Conservation (phyloP, 805 yeast species). For the Barnettozyma populi region DNA sequence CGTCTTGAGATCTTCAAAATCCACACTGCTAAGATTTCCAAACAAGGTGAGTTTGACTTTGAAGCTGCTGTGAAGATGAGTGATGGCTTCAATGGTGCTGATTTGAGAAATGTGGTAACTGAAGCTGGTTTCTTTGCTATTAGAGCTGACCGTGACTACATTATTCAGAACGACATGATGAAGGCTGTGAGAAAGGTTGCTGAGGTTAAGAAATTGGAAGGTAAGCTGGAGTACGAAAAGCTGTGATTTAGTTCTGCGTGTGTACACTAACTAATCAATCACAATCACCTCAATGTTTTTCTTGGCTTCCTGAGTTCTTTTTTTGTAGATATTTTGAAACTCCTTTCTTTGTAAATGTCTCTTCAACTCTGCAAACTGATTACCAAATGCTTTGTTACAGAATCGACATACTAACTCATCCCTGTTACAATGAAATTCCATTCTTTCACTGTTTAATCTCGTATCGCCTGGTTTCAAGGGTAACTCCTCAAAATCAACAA, state of each 20-base stretch:
- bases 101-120: constrained; percentile 93
- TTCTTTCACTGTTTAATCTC: constrained; percentile 35
- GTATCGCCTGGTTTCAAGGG: constrained; percentile 39
- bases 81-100: constrained; percentile 99
- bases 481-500: constrained; percentile 48
- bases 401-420: constrained; percentile 36
- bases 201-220: constrained; percentile 95
- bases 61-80: constrained; percentile 98
- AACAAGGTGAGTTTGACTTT: constrained; percentile 93
- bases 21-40: constrained; percentile 78
- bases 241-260: constrained; percentile 38
- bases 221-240: constrained; percentile 92
- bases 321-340: constrained; percentile 18
- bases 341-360: constrained; percentile 34
- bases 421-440: constrained; percentile 31
- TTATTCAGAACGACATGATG: constrained; percentile 89
- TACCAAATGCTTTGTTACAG: constrained; percentile 36
- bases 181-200: constrained; percentile 98
- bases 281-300: constrained; percentile 1
- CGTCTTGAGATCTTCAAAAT: constrained; percentile 91
- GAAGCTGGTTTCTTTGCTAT: constrained; percentile 98
- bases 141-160: constrained; percentile 94
- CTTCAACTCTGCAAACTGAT: constrained; percentile 39
- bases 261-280: background rate
- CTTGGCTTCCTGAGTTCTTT: background rate